A percentile compares a stretch with the other conserved stretches of the same genome.
Evolutionary conservation across 495 filamentous ascomycete species (phyloP).

Genomic region (Evansstolkia leycettana): DNA sequence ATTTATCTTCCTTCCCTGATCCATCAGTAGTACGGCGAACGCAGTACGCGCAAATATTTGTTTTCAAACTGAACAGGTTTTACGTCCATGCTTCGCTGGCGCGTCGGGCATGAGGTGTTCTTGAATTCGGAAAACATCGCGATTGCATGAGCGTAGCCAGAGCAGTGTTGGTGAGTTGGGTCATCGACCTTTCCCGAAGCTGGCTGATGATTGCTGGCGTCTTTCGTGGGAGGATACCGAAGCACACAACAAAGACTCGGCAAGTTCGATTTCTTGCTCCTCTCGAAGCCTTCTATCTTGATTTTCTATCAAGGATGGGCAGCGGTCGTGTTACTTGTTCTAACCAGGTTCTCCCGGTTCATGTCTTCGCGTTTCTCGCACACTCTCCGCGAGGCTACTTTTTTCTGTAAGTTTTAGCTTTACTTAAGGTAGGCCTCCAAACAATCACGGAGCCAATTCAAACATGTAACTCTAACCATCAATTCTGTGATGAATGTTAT

Average conservation of each 20-base stretch:
- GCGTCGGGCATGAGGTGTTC: background rate
- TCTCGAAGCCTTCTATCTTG: background rate
- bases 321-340: too few relatives aligned
- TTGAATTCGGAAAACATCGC: background rate
- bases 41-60: constrained; percentile 2
- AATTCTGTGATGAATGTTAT: too few relatives aligned
- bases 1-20: constrained; percentile 19
- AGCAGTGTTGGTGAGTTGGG: constrained; percentile 8
- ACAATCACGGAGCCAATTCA: background rate
- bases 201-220: constrained; percentile 5
- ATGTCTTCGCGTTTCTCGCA: too few relatives aligned
- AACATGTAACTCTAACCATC: too few relatives aligned
- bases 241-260: background rate
- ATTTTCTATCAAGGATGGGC: too few relatives aligned
- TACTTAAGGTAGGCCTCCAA: constrained; percentile 7
- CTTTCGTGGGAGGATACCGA: background rate
- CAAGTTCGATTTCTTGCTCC: too few relatives aligned
- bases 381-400: background rate
- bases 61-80: constrained; percentile 1
- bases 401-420: background rate
- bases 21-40: constrained; percentile 24
- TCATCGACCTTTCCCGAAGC: constrained; percentile 4
- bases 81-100: background rate
- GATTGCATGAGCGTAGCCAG: background rate
- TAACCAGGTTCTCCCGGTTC: too few relatives aligned